Evolutionary conservation across 2,329 filamentous ascomycete species (phyloP).

Genomic region (Nakataea oryzae): DNA sequence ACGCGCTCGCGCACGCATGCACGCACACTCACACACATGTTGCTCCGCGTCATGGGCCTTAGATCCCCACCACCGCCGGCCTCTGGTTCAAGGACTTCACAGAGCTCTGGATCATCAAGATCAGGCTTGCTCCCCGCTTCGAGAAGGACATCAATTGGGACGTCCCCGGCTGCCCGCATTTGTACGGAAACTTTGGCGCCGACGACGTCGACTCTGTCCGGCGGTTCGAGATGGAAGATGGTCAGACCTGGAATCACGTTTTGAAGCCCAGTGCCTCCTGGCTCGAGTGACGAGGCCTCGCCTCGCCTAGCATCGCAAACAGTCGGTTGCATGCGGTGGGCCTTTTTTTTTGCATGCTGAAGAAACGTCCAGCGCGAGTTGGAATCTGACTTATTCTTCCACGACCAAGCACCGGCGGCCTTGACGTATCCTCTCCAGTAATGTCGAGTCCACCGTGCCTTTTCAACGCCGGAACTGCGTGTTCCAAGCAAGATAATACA

Average conservation of each 20-base stretch:
- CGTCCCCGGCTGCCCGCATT: conserved; percentile 40
- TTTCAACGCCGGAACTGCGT: background rate
- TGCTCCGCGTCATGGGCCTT: background rate
- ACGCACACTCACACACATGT: too few species aligned
- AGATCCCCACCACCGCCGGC: conserved; percentile 34
- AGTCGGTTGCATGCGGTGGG: too few species aligned
- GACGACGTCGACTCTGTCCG: conserved; percentile 36
- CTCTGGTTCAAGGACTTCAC: conserved; percentile 29
- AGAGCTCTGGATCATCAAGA: conserved; percentile 40
- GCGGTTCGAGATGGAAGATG: conserved; percentile 33
- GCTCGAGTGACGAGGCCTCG: background rate
- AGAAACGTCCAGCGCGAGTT: background rate
- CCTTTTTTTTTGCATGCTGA: too few species aligned
- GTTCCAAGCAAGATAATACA: background rate
- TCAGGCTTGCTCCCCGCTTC: conserved; percentile 24
- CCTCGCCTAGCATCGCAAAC: too few species aligned
- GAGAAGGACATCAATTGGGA: conserved; percentile 39
- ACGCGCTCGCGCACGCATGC: too few species aligned
- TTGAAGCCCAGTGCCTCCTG: conserved; percentile 16
- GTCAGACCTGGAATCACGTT: conserved; percentile 34
- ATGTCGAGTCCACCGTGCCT: background rate
- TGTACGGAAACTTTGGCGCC: conserved; percentile 47
- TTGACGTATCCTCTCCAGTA: background rate
- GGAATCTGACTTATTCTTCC: background rate
- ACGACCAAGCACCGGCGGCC: background rate